Conservation (phyloP, 441 rosid species). For the Euphorbia schlechtendalii region DNA sequence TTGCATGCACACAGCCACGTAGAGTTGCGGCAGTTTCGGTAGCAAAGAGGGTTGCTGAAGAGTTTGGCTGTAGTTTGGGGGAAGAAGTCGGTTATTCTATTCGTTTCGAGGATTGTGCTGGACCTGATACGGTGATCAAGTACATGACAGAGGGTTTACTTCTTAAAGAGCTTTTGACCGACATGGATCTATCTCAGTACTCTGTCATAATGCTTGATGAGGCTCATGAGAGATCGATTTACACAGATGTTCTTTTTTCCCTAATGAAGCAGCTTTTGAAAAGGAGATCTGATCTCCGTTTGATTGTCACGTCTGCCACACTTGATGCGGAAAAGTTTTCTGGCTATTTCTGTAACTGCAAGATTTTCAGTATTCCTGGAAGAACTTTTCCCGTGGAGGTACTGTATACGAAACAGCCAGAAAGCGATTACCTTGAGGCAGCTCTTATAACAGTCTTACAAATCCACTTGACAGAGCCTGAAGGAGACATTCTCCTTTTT, state of each 20-base stretch:
- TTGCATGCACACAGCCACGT: constrained; percentile 83
- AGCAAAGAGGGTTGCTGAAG: constrained; percentile 82
- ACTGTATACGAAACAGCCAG: constrained; percentile 67
- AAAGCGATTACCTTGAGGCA: constrained; percentile 75
- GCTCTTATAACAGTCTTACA: constrained; percentile 66
- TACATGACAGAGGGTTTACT: constrained; percentile 92
- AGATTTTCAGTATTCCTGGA: constrained; percentile 76
- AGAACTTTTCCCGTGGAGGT: constrained; percentile 83
- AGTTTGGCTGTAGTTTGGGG: constrained; percentile 72
- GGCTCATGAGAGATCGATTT: constrained; percentile 84
- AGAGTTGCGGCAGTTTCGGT: constrained; percentile 83
- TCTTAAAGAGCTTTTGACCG: constrained; percentile 59
- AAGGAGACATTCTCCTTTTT: constrained; percentile 71
- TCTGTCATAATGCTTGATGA: constrained; percentile 78
- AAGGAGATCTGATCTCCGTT: constrained; percentile 59
- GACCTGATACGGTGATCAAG: constrained; percentile 77
- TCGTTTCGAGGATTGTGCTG: constrained; percentile 78
- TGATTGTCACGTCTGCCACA: constrained; percentile 83
- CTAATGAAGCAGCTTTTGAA: constrained; percentile 62
- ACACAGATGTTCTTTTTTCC: constrained; percentile 80
- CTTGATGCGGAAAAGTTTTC: constrained; percentile 83
- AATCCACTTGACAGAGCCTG: constrained; percentile 83
- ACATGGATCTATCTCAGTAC: constrained; percentile 59
- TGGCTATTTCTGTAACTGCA: constrained; percentile 65
- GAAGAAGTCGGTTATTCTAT: constrained; percentile 79